These are phyloP conservation scores for Nakazawaea ishiwadae DNA, from an alignment of 805 yeast genomes.

Conservation along the genomic window DNA sequence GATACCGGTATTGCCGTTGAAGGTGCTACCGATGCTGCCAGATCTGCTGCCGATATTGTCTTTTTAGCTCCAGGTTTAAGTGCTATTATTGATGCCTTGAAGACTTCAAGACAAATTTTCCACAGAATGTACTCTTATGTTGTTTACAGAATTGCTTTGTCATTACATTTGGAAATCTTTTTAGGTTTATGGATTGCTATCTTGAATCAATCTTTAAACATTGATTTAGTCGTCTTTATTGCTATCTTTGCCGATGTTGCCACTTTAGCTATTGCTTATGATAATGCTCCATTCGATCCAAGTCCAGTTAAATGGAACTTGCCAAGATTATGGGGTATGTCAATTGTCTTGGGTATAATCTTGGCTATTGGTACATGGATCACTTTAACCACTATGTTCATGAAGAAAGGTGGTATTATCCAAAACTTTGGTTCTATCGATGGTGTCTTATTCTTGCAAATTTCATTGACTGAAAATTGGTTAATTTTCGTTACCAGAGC, in stretches of 20 bases:
- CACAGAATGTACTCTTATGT: slow-evolving; percentile 99
- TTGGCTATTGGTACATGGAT: slow-evolving; percentile 94
- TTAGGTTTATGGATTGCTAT: slow-evolving; percentile 96
- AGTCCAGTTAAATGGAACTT: slow-evolving; percentile 94
- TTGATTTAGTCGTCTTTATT: slow-evolving; percentile 91
- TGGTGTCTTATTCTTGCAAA: slow-evolving; percentile 91
- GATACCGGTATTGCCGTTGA: slow-evolving; percentile 97
- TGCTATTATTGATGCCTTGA: slow-evolving; percentile 90
- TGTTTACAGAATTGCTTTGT: slow-evolving; percentile 96
- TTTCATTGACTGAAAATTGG: slow-evolving; percentile 96
- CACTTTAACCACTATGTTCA: slow-evolving; percentile 89
- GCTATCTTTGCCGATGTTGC: slow-evolving; percentile 98
- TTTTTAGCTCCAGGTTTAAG: slow-evolving; percentile 94
- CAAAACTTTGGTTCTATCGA: slow-evolving; percentile 94
- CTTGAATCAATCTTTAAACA: slow-evolving; percentile 78
- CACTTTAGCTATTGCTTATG: slow-evolving; percentile 95
- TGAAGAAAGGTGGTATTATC: slow-evolving; percentile 87
- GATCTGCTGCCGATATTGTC: slow-evolving; percentile 95
- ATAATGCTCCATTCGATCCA: slow-evolving; percentile 93
- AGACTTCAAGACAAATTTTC: slow-evolving; percentile 96
- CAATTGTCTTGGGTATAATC: slow-evolving; percentile 77
- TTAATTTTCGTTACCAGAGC: slow-evolving; percentile 95
- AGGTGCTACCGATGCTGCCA: slow-evolving; percentile 97
- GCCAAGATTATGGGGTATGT: slow-evolving; percentile 97
- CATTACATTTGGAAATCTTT: slow-evolving; percentile 91